Conservation (phyloP, 2,329 filamentous ascomycete genomes). For the Colletotrichum sp. region DNA sequence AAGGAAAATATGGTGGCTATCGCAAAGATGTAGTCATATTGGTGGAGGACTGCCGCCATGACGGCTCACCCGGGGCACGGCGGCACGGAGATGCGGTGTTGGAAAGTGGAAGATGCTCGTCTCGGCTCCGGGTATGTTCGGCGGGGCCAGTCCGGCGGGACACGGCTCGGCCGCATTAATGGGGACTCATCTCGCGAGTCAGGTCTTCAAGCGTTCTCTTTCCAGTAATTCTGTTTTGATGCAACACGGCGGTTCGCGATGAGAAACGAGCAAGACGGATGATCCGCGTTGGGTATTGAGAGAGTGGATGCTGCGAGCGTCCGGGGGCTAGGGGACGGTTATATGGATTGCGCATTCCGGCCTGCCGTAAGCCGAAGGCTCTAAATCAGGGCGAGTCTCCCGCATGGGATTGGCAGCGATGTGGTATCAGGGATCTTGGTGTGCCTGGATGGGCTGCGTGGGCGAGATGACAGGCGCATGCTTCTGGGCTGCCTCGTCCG, state of each 20-base stretch:
- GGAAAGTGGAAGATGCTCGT: background rate
- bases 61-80: background rate
- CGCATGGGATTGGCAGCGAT: too few species aligned
- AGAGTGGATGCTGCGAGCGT: background rate
- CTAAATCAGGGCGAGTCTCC: background rate
- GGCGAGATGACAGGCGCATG: background rate
- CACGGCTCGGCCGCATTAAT: background rate
- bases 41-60: conserved; percentile 44
- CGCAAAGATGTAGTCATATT: conserved; percentile 69
- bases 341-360: background rate
- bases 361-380: background rate
- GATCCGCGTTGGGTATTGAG: background rate
- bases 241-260: background rate
- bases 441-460: background rate
- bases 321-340: background rate
- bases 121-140: background rate
- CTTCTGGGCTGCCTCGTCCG: background rate
- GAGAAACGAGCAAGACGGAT: background rate
- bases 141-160: background rate
- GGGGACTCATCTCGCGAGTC: background rate
- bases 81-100: background rate
- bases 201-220: background rate
- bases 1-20: conserved; percentile 69
- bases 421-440: background rate
- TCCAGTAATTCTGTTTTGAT: background rate